Base-by-base conservation (phyloP, 2,329 filamentous ascomycete genomes). In the Emmonsiellopsis sp. region DNA sequence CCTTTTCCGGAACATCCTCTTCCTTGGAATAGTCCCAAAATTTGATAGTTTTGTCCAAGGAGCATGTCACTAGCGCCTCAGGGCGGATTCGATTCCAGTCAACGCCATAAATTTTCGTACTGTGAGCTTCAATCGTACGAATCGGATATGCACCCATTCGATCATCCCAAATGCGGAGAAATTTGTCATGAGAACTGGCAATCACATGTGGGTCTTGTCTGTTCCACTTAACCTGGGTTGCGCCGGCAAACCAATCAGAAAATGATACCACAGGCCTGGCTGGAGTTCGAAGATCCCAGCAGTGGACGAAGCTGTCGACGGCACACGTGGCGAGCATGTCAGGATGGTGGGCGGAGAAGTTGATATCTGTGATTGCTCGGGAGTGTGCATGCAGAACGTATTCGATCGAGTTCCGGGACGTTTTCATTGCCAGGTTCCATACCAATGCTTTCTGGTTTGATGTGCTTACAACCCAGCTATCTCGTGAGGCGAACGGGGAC, bases 221-320 rank as follows among this genome's bases (percentile, higher is more conserved):
- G 65, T 91, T 95, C 78, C 88, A 96, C 70, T 96, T 96, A 58
- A 96, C 91, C 67, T 96, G 92, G 1, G 91, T 95, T 9, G 90
- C 91, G 42, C 91, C 91, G 33, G 90, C 89, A 65, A 90, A 88
- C 87, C 90, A 96, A 71, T 96, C 90, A 56, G 87, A 92, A 64
- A 93, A 95, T 0, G 85, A 88, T 53, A 91, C 76, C 8, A 82
- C 86, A 6, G 89, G 88, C 58, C 85, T 81, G 42, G 79, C 78
- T 0, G 89, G 85, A 49, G 80, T 79, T 37, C 91, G 82, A 45
- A 96, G 74, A 71, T 96, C 91, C 89, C 92, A 96, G 63, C 85
- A 89, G 68, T 95, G 88, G 7, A 96, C 87, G 63, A 90, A 95
- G 49, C 90, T 93, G 69, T 96, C 91, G 33, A 96, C 88, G 3